phyloP scores from a whole-genome alignment of 495 filamentous ascomycete genomes.

The Podospora anserina region DNA sequence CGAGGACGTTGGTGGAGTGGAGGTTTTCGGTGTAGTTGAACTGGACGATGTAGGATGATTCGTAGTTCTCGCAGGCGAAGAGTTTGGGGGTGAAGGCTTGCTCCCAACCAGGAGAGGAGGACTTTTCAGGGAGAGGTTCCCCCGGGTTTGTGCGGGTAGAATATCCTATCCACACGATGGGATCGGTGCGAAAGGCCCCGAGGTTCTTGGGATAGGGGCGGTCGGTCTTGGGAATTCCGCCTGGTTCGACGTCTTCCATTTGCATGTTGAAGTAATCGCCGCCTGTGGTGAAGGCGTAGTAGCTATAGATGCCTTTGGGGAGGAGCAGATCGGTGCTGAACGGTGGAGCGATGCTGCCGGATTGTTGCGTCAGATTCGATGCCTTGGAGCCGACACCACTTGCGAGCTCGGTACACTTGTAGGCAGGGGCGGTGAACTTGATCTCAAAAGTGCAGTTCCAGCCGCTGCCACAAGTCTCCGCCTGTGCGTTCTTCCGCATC shows the following conservation, averaged over 20 bases:
- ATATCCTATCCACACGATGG: conserved; percentile 39
- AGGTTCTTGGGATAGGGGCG: conserved; percentile 36
- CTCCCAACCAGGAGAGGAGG: conserved; percentile 26
- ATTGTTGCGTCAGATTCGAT: conserved; percentile 29
- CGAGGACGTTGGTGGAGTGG: conserved; percentile 30
- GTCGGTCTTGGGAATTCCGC: conserved; percentile 29
- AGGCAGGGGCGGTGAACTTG: conserved; percentile 35
- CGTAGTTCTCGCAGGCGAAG: conserved; percentile 41
- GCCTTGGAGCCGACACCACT: conserved; percentile 32
- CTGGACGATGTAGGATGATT: conserved; percentile 33
- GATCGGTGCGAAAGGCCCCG: conserved; percentile 40
- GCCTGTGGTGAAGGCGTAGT: conserved; percentile 35
- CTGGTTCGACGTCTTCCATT: conserved; percentile 30
- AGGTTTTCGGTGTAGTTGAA: conserved; percentile 33
- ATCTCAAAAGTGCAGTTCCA: conserved; percentile 40
- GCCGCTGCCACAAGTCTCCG: conserved; percentile 36
- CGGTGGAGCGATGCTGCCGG: conserved; percentile 27
- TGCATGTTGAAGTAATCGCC: conserved; percentile 38
- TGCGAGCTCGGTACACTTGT: conserved; percentile 37
- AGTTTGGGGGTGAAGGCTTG: conserved; percentile 36
- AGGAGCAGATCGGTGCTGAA: conserved; percentile 34
- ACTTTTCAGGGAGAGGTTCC: conserved; percentile 21
- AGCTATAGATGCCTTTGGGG: conserved; percentile 33
- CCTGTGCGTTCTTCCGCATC: conserved; percentile 22
- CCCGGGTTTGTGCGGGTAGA: conserved; percentile 24